Conservation (phyloP, 2,329 filamentous ascomycete genomes). For the Microdochium trichocladiopsis region DNA sequence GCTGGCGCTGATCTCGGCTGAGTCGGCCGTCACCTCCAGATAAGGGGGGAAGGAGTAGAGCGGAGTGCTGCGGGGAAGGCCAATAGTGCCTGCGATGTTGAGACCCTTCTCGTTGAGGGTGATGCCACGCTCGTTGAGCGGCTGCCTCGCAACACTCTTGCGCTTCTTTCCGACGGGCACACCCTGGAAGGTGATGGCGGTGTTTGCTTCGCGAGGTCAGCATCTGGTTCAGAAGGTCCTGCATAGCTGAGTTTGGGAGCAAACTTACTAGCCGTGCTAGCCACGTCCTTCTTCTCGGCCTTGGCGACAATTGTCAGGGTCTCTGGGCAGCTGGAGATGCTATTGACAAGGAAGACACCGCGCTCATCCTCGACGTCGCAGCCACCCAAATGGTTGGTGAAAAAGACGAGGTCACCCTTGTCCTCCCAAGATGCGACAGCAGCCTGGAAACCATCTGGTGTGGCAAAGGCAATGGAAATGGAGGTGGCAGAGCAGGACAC, state of each 20-base stretch:
- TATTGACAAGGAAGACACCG: slow-evolving; percentile 13
- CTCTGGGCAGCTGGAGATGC: slow-evolving; percentile 3
- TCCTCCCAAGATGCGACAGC: slow-evolving; percentile 10
- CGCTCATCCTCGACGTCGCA: slow-evolving; percentile 12
- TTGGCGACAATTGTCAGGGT: slow-evolving; percentile 10
- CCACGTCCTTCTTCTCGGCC: slow-evolving; percentile 13
- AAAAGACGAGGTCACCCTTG: slow-evolving; percentile 11
- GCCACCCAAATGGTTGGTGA: slow-evolving; percentile 14
- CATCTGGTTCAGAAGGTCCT: too few relatives aligned
- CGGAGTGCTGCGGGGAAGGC: slow-evolving; percentile 9
- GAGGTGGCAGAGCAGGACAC: slow-evolving; percentile 48
- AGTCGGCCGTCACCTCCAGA: slow-evolving; percentile 11
- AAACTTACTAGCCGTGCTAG: slow-evolving; percentile 11
- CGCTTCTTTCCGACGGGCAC: slow-evolving; percentile 5
- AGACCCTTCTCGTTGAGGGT: slow-evolving; percentile 10
- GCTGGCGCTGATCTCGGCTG: slow-evolving; percentile 10
- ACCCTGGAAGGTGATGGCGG: slow-evolving; percentile 11
- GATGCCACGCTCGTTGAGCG: slow-evolving; percentile 10
- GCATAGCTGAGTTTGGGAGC: not conserved
- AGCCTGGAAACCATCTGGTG: slow-evolving; percentile 9
- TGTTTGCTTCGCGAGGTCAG: slow-evolving; percentile 2
- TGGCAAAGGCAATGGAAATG: slow-evolving; percentile 18
- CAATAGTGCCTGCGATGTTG: slow-evolving; percentile 10
- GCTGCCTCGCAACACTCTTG: not conserved
- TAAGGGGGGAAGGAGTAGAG: slow-evolving; percentile 7